These are phyloP conservation scores for Magnaporthales sp. DNA, from an alignment of 2,329 filamentous ascomycete genomes.

Conservation along the genomic window DNA sequence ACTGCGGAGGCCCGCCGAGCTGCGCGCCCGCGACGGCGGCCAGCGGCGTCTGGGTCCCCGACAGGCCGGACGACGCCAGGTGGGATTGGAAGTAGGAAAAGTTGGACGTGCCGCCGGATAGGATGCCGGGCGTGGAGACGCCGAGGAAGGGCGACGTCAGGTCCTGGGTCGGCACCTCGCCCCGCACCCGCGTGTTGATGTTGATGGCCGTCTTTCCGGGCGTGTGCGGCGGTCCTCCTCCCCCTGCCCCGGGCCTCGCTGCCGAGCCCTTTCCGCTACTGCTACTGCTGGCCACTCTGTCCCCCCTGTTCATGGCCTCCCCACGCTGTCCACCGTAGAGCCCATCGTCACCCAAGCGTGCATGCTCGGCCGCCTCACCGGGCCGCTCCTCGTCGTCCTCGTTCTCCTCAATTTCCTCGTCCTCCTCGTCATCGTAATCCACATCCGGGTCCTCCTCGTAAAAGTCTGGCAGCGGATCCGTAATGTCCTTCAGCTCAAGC, in stretches of 20 bases:
- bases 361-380: slow-evolving; percentile 9
- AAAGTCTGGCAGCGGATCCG: slow-evolving; percentile 90
- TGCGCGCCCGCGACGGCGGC: slow-evolving; percentile 71
- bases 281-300: slow-evolving; percentile 13
- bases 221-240: not conserved
- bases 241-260: not conserved
- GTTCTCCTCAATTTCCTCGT: slow-evolving; percentile 21
- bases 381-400: slow-evolving; percentile 21
- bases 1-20: slow-evolving; percentile 35
- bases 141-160: slow-evolving; percentile 49
- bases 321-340: not conserved
- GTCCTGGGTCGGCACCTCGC: slow-evolving; percentile 25
- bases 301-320: slow-evolving; percentile 15
- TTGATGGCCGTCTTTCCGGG: slow-evolving; percentile 11
- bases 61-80: slow-evolving; percentile 54
- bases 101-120: slow-evolving; percentile 61
- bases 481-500: slow-evolving; percentile 92
- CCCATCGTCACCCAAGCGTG: slow-evolving; percentile 18
- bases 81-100: slow-evolving; percentile 79
- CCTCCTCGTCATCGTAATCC: slow-evolving; percentile 41
- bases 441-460: slow-evolving; percentile 75
- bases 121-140: slow-evolving; percentile 52
- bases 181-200: slow-evolving; percentile 24
- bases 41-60: slow-evolving; percentile 69
- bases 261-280: not conserved